Base-by-base conservation (phyloP, 805 yeast species). In the Wickerhamiella qilinensis region DNA sequence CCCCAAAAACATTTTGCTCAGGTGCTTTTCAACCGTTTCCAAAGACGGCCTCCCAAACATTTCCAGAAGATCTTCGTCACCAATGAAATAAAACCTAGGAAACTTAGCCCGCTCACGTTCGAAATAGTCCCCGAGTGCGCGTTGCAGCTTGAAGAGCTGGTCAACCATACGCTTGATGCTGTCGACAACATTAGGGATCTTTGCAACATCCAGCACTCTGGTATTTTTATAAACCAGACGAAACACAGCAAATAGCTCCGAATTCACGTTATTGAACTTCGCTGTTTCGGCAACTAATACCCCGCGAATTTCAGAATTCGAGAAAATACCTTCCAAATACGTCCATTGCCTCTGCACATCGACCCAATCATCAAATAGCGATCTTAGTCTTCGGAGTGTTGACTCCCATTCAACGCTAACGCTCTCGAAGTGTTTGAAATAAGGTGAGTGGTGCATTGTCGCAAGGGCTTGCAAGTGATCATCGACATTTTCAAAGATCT, bases 271-370 rank as follows among this genome's bases (percentile, higher is more conserved):
- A 18, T 64, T 65, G 52, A 82, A 86, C 33, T 93, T 60, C 0
- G 77, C 52, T 0, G 77, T 63, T 47, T 85, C 95, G 3, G 70
- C 50, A 0, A 93, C 91, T 9, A 86, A 59, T 1, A 82, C 55
- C n/a, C 58, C 62, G 41, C 65, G 63, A 16, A 85, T 68, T 29
- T 77, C 84, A 2, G 63, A 62, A 32, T 68, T 70, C 1, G 65
- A 59, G 50, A 88, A 78, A 0, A 84, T 73, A 2, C 94, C 94
- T 45, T 73, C 77, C 18, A 86, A 62, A 52, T 88, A 84, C 1
- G 82, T 71, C 93, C 94, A 86, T 49, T 77, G 82, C n/a, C 77
- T 62, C 55, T 88, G 97, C 1, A 75, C 80, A 25, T 83, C 94
- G 20, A 79, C 67, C 93, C 94, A 85, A 0, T 57, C 50, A 44